Percentiles rank a stretch among this genome's conserved stretches.
These are phyloP conservation scores for Phytophthora sp. DNA, from an alignment of 352 stramenopile species.

Conservation along the genomic window DNA sequence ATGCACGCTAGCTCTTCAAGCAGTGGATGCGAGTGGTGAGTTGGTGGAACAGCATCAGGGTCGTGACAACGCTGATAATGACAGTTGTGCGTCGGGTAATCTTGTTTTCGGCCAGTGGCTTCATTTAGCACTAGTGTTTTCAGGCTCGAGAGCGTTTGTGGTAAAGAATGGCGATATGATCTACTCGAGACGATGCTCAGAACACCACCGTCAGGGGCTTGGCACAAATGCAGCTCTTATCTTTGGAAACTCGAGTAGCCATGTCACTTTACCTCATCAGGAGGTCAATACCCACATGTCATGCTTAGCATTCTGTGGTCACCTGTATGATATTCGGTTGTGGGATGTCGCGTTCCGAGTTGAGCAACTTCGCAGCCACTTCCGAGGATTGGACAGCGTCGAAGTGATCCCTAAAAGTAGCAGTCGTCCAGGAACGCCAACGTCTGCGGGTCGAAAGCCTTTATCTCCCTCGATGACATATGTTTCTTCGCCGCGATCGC, in stretches of 20 bases:
- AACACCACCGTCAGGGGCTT: slow-evolving; percentile 9
- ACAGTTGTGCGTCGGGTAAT: slow-evolving; percentile 5
- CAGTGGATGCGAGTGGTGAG: slow-evolving; percentile 6
- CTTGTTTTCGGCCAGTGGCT: slow-evolving; percentile 45
- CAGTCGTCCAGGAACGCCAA: slow-evolving; percentile 36
- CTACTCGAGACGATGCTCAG: slow-evolving; percentile 15
- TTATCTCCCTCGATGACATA: slow-evolving; percentile 31
- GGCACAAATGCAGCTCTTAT: slow-evolving; percentile 17
- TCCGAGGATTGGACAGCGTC: slow-evolving; percentile 49
- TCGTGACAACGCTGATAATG: neutral
- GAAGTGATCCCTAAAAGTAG: slow-evolving; percentile 20
- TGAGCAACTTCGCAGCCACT: slow-evolving; percentile 65
- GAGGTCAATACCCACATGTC: neutral
- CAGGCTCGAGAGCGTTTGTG: slow-evolving; percentile 39
- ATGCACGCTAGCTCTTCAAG: slow-evolving; percentile 18
- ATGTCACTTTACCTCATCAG: neutral
- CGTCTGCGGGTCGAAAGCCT: slow-evolving; percentile 14
- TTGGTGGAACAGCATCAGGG: slow-evolving; percentile 12
- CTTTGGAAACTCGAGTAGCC: slow-evolving; percentile 23
- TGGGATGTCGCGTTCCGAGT: slow-evolving; percentile 65
- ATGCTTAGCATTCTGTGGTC: slow-evolving; percentile 26
- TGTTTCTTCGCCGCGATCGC: slow-evolving; percentile 45
- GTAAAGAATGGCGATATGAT: slow-evolving; percentile 51
- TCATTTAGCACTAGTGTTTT: slow-evolving; percentile 61
- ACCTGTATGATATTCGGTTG: slow-evolving; percentile 65